Evolutionary conservation across 2,329 filamentous ascomycete species (phyloP).

Genomic region (Thelonectria discophora): DNA sequence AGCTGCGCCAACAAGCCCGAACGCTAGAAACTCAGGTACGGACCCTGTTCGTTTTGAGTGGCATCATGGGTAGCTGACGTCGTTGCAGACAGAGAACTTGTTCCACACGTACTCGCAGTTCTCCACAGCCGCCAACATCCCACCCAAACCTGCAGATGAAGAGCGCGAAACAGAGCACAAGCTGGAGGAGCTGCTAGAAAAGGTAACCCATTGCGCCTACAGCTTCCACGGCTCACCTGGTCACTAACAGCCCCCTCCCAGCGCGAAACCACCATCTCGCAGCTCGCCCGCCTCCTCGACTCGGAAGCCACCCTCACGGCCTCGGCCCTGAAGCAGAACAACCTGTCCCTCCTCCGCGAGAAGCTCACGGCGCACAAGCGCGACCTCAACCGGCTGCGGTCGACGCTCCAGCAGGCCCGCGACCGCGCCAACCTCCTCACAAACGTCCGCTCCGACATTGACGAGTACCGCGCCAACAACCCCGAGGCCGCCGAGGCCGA

Average conservation of each 20-base stretch:
- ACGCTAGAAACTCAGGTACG: constrained; percentile 87
- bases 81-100: constrained; percentile 77
- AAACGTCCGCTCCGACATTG: constrained; percentile 91
- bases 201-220: constrained; percentile 59
- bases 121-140: constrained; percentile 79
- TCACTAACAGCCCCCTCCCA: too few species aligned
- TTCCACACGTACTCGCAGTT: constrained; percentile 93
- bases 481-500: constrained; percentile 87
- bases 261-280: constrained; percentile 82
- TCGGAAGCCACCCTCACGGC: constrained; percentile 87
- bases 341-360: constrained; percentile 89
- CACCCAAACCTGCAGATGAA: constrained; percentile 84
- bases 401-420: constrained; percentile 78
- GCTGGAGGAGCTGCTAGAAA: constrained; percentile 84
- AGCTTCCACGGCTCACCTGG: constrained; percentile 7
- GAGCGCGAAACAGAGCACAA: constrained; percentile 82
- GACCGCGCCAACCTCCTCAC: constrained; percentile 89
- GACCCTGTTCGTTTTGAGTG: constrained; percentile 27
- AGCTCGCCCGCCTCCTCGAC: constrained; percentile 89
- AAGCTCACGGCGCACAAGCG: constrained; percentile 87
- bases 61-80: constrained; percentile 37
- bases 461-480: constrained; percentile 84
- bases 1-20: constrained; percentile 91
- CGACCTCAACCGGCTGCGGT: constrained; percentile 79
- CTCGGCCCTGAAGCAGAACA: constrained; percentile 96